phyloP scores from a whole-genome alignment of 2,329 filamentous ascomycete genomes.

The Penicillium sp. region DNA sequence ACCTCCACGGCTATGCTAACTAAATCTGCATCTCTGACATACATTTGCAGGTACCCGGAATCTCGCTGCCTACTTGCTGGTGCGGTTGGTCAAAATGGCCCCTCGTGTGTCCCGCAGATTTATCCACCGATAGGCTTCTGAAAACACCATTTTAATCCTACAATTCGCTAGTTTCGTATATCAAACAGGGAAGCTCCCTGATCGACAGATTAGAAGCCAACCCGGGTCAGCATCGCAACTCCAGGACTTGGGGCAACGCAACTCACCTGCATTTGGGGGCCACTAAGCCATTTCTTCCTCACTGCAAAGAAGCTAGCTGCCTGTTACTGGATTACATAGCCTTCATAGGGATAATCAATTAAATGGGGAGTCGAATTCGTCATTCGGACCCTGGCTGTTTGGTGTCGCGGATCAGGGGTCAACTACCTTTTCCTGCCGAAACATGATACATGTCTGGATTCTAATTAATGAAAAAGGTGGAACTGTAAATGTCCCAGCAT shows the following conservation, averaged over 20 bases:
- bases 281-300: slow-evolving; percentile 14
- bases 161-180: background rate
- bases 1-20: slow-evolving; percentile 16
- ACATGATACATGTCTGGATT: background rate
- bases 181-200: slow-evolving; percentile 1
- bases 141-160: background rate
- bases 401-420: too few relatives aligned
- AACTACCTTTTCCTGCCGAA: background rate
- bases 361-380: too few relatives aligned
- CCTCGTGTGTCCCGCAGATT: background rate
- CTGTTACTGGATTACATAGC: background rate
- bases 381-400: too few relatives aligned
- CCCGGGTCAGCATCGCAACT: slow-evolving; percentile 1
- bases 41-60: slow-evolving; percentile 16
- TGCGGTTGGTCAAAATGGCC: background rate
- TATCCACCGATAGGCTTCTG: slow-evolving; percentile 1
- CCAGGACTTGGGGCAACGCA: background rate
- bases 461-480: slow-evolving; percentile 1
- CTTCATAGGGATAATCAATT: background rate
- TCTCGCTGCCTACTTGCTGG: slow-evolving; percentile 12
- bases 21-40: background rate
- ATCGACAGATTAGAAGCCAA: background rate
- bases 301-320: slow-evolving; percentile 2
- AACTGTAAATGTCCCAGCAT: too few relatives aligned
- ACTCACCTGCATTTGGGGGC: slow-evolving; percentile 1